These are phyloP conservation scores for Lachnellula subtilissima DNA, from an alignment of 2,329 filamentous ascomycete genomes.

Conservation along the genomic window DNA sequence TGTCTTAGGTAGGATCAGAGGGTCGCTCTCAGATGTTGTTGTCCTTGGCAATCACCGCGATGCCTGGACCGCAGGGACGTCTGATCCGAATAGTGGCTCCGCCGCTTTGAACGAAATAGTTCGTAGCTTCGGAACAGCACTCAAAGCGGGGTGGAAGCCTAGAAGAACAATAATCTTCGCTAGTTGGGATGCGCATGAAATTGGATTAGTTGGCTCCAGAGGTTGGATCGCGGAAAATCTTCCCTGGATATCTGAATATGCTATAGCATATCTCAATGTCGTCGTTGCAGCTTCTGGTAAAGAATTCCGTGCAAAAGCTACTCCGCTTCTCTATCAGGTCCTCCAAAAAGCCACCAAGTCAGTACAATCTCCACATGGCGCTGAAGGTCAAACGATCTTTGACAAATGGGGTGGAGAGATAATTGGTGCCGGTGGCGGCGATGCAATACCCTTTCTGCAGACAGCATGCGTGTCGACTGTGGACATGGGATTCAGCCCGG, in stretches of 20 bases:
- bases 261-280: slow-evolving; percentile 24
- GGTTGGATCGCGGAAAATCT: slow-evolving; percentile 80
- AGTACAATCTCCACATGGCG: background rate
- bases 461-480: slow-evolving; percentile 35
- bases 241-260: slow-evolving; percentile 58
- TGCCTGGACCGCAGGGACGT: slow-evolving; percentile 75
- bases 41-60: slow-evolving; percentile 84
- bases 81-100: slow-evolving; percentile 73
- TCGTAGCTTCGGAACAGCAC: slow-evolving; percentile 62
- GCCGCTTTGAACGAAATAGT: slow-evolving; percentile 72
- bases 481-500: slow-evolving; percentile 47
- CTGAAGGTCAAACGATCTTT: slow-evolving; percentile 36
- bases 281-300: slow-evolving; percentile 4
- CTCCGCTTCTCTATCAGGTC: background rate
- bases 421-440: slow-evolving; percentile 40
- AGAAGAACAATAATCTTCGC: slow-evolving; percentile 80
- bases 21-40: slow-evolving; percentile 72
- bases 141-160: slow-evolving; percentile 71
- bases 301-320: background rate
- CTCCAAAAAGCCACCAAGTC: background rate
- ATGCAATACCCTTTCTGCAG: slow-evolving; percentile 58
- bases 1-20: slow-evolving; percentile 84
- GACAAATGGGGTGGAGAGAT: slow-evolving; percentile 41
- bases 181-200: slow-evolving; percentile 66
- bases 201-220: slow-evolving; percentile 69